Base-by-base conservation (phyloP, 1,139 yeast species). In the Blastobotrys elegans region DNA sequence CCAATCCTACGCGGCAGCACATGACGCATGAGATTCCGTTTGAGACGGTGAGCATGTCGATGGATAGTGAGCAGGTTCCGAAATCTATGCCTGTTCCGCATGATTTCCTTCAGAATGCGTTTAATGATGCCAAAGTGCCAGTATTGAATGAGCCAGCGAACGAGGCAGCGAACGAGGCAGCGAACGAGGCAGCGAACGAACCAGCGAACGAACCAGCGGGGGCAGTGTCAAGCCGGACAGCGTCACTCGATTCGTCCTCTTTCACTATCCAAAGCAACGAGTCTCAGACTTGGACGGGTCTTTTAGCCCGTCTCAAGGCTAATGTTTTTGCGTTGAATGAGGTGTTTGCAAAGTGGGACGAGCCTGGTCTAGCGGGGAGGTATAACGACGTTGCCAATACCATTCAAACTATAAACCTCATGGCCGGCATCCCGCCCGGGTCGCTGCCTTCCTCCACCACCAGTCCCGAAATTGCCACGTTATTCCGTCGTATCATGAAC, bases 401-500 rank as follows among this genome's bases (percentile, higher is more conserved):
- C 13, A 49, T 59, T 24, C 62, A 59, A 41, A 55, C 53, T 17
- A 54, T 61, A 16, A 52, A 59, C 24, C 47, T 58, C 17, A 52
- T 56, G 43, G 55, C 62, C 0, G 64, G 65, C 6, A 55, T 60
- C 32, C 64, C 64, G 2, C 60, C 61, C 10, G 63, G 64, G 13
- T 53, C 63, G 1, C 50, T 53, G 20, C 64, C 63, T 7, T 50
- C 58, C 6, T 43, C 55, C 14, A 33, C 52, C 2, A 58, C 59
- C 17, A 49, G 53, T 31, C 45, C 55, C 10, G 61, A 54, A 10
- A 48, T 60, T 14, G 53, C 63, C 10, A 49, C 55, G 11, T 49
- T 58, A 14, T 61, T 53, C 43, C 53, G 63, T 18, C 49, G 55
- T 16, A 54, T 57, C 53, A 54, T 60, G 52, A 56, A 56, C 17